Base-by-base conservation (phyloP, 495 filamentous ascomycete genomes). In the Neurospora sp. region DNA sequence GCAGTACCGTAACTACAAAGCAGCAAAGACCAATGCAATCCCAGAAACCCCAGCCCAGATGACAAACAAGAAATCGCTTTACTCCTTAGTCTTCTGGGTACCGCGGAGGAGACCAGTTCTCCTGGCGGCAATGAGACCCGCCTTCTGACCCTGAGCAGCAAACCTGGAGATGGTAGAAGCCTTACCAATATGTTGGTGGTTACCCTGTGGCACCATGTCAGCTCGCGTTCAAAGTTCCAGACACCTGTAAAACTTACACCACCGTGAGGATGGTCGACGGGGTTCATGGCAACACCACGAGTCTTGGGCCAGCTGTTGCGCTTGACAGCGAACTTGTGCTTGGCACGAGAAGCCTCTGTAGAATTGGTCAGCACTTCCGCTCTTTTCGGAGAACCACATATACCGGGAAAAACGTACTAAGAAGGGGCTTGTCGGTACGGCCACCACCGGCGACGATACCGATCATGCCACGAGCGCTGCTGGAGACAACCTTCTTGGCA, bases 271-370 rank as follows among this genome's bases (percentile, higher is more conserved):
- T 98, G 96, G 88, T 99, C 96, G 79, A 99, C 96, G 77, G 96
- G 96, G 88, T 99, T 99, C 96, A 99, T 99, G 85, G 96, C 96
- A 89, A 99, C 96, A 96, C 96, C 96, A 94, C 96, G 94, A 90
- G 96, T 99, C 92, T 96, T 98, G 84, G 96, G 96, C 96, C 96
- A 98, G 81, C 89, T 93, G 93, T 98, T 98, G 83, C 96, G 92
- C 93, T 99, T 99, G 87, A 97, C 96, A 77, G 93, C 93, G 88
- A 97, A 98, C 92, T 99, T 98, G 84, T 97, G 93, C 92, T 96
- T 97, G 81, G 95, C 95, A 81, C 95, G 93, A 76, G 94, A 97
- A 77, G 95, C 95, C 93, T 98, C 89, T 90, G 86, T 84, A 76
- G 28, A 31, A 48, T 75, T 36, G 40, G 73, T 79, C 72, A 82